Evolutionary conservation across 1,284 basidiomycete species (phyloP).

Genomic region (Ceratobasidium sp.): DNA sequence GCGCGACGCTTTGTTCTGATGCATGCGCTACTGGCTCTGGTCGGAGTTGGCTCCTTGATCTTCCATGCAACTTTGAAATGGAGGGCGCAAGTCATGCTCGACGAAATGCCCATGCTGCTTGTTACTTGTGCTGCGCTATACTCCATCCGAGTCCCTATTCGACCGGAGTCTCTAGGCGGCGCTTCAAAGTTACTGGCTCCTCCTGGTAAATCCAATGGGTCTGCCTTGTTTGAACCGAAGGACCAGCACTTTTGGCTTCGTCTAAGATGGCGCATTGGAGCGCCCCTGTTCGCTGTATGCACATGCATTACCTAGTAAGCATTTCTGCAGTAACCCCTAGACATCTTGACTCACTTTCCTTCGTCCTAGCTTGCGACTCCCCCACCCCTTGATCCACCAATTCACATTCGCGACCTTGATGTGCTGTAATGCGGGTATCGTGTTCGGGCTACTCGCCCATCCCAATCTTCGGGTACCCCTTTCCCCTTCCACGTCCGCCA

Average conservation of each 20-base stretch:
- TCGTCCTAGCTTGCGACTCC: conserved; percentile 11
- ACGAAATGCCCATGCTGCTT: conserved; percentile 41
- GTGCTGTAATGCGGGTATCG: conserved; percentile 30
- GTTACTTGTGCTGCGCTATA: conserved; percentile 35
- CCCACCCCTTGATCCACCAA: conserved; percentile 21
- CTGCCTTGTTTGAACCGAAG: background rate
- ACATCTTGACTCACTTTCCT: background rate
- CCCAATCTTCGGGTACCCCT: conserved; percentile 37
- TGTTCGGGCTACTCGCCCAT: conserved; percentile 33
- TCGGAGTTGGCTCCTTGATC: conserved; percentile 46
- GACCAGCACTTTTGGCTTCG: conserved; percentile 39
- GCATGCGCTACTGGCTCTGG: conserved; percentile 38
- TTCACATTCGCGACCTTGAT: conserved; percentile 31
- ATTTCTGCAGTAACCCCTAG: background rate
- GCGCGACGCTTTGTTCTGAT: conserved; percentile 20
- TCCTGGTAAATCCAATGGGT: background rate
- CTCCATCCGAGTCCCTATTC: conserved; percentile 38
- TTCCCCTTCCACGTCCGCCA: conserved; percentile 10
- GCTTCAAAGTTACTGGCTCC: too few relatives aligned
- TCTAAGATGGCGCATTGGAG: conserved; percentile 29
- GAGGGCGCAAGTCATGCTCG: conserved; percentile 46
- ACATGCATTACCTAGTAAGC: conserved; percentile 29
- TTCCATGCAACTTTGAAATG: conserved; percentile 48
- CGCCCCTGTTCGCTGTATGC: conserved; percentile 31
- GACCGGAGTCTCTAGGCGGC: conserved; percentile 7